Conservation (phyloP, 2,329 filamentous ascomycete species). For the Ophiostoma triangulosporum region DNA sequence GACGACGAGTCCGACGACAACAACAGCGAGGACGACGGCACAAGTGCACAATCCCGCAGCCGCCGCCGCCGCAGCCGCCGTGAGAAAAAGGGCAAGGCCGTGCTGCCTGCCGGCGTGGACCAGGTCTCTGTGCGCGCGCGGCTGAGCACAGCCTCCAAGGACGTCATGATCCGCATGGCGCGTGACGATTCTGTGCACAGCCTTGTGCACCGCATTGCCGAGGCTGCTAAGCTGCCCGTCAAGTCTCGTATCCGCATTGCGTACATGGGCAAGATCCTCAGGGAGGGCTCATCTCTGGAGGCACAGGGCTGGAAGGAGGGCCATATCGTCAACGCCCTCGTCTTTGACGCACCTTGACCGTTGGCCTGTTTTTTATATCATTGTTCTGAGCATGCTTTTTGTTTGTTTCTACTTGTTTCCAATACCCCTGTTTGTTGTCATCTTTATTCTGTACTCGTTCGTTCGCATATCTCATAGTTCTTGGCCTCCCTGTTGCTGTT, state of each 20-base stretch:
- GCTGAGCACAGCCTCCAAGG: slow-evolving; percentile 53
- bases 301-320: slow-evolving; percentile 64
- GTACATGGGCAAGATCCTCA: slow-evolving; percentile 70
- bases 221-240: slow-evolving; percentile 46
- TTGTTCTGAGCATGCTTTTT: background rate
- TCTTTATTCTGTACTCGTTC: background rate
- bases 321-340: slow-evolving; percentile 64
- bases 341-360: slow-evolving; percentile 29
- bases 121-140: slow-evolving; percentile 45
- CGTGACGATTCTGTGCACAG: slow-evolving; percentile 51
- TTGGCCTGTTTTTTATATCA: background rate
- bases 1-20: slow-evolving; percentile 8
- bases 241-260: slow-evolving; percentile 53
- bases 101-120: slow-evolving; percentile 22
- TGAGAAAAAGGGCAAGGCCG: slow-evolving; percentile 41
- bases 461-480: background rate
- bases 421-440: background rate
- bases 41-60: background rate
- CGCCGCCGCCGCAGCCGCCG: slow-evolving; percentile 17
- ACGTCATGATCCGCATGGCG: slow-evolving; percentile 43
- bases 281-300: slow-evolving; percentile 49
- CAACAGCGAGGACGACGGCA: background rate
- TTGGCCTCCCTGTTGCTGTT: no score
- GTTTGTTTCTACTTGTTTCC: background rate
- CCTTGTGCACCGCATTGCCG: slow-evolving; percentile 48